Conservation (phyloP, 2,329 filamentous ascomycete genomes). For the Diatrype stigma region DNA sequence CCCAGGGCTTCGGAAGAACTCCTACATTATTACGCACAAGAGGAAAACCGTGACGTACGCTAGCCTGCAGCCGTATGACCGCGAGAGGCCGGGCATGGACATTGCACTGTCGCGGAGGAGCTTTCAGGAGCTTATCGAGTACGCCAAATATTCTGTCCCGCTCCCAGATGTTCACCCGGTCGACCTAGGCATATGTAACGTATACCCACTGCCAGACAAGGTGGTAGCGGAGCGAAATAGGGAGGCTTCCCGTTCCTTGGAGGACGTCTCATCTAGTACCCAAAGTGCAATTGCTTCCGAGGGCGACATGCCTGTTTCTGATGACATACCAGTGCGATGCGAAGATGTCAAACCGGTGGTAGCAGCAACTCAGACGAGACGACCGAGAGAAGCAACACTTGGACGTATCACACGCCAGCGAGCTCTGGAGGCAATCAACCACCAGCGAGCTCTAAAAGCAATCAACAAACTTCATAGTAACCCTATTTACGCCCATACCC, state of each 20-base stretch:
- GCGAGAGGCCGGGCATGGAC: slow-evolving; percentile 8
- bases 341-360: not conserved
- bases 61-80: slow-evolving; percentile 10
- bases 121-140: slow-evolving; percentile 16
- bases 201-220: not conserved
- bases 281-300: too few relatives aligned
- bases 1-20: slow-evolving; percentile 11
- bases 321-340: not conserved
- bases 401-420: not conserved
- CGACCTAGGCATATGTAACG: not conserved
- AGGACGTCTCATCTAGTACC: too few relatives aligned
- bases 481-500: not conserved
- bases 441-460: not conserved
- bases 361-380: not conserved
- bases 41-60: slow-evolving; percentile 7
- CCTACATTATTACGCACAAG: slow-evolving; percentile 13
- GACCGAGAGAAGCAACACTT: not conserved
- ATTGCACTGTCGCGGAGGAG: slow-evolving; percentile 12
- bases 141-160: slow-evolving; percentile 12
- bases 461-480: not conserved
- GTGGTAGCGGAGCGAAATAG: not conserved
- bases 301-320: too few relatives aligned
- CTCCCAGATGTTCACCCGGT: slow-evolving; percentile 1
- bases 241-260: too few relatives aligned
- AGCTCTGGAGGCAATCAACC: not conserved